phyloP scores from a whole-genome alignment of 2,329 filamentous ascomycete species.

The Scedosporium apiospermum region DNA sequence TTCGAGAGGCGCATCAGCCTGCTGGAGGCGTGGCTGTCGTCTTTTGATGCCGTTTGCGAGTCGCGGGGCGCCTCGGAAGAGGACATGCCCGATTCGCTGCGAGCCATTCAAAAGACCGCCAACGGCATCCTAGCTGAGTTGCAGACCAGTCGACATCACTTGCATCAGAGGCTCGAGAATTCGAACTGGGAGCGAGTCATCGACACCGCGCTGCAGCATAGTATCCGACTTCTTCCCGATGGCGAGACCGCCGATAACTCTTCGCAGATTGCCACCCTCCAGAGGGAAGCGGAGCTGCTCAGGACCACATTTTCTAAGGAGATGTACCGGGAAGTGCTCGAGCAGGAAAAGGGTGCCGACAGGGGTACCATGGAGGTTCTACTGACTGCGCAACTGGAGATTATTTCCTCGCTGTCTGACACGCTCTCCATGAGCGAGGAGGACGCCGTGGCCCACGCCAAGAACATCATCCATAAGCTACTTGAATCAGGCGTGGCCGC shows the following conservation, averaged over 20 bases:
- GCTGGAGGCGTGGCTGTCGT: conserved; percentile 85
- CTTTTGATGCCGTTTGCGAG: conserved; percentile 78
- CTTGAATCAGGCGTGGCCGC: conserved; percentile 67
- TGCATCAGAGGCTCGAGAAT: conserved; percentile 73
- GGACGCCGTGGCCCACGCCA: conserved; percentile 73
- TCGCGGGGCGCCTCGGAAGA: conserved; percentile 45
- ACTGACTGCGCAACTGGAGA: conserved; percentile 85
- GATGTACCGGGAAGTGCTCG: conserved; percentile 63
- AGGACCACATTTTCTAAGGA: conserved; percentile 78
- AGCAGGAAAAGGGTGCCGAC: conserved; percentile 77
- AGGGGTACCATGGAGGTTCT: conserved; percentile 71
- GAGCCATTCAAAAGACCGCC: conserved; percentile 76
- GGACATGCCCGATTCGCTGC: conserved; percentile 59
- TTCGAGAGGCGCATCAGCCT: conserved; percentile 78
- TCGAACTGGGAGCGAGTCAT: conserved; percentile 80
- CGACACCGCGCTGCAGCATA: conserved; percentile 80
- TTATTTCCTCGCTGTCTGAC: conserved; percentile 71
- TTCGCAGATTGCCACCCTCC: conserved; percentile 61
- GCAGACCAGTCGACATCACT: conserved; percentile 82
- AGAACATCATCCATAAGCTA: conserved; percentile 65
- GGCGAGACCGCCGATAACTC: conserved; percentile 53
- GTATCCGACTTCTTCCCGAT: conserved; percentile 65
- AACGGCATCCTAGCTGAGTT: conserved; percentile 82
- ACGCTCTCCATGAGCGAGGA: conserved; percentile 75
- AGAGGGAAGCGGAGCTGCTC: conserved; percentile 75